These are phyloP conservation scores for Curvularia lunata DNA, from an alignment of 2,329 filamentous ascomycete genomes.

Conservation along the genomic window DNA sequence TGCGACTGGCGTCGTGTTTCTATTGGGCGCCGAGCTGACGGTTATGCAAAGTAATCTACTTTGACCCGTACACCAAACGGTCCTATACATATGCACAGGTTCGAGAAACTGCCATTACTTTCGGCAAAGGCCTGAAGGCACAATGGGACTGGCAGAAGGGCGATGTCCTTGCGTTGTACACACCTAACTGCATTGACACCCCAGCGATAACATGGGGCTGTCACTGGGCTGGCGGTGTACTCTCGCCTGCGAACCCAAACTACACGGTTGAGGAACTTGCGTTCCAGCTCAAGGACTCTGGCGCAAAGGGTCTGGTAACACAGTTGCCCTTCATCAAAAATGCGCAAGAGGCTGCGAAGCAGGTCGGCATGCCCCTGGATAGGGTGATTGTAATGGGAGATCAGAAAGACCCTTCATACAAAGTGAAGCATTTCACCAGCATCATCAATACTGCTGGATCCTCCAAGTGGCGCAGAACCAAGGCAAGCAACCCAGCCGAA, in stretches of 20 bases:
- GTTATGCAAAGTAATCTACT: constrained; percentile 69
- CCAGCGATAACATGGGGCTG: constrained; percentile 77
- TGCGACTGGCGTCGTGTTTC: background rate
- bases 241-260: constrained; percentile 86
- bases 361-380: constrained; percentile 72
- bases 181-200: constrained; percentile 82
- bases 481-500: constrained; percentile 66
- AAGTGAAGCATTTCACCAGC: constrained; percentile 74
- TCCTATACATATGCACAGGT: constrained; percentile 74
- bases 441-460: constrained; percentile 69
- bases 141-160: constrained; percentile 80
- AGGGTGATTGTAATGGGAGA: constrained; percentile 80
- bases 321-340: constrained; percentile 70
- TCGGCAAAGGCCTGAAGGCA: constrained; percentile 79
- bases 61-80: constrained; percentile 72
- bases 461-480: constrained; percentile 64
- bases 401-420: constrained; percentile 62
- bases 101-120: constrained; percentile 70
- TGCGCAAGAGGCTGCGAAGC: constrained; percentile 70
- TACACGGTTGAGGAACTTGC: constrained; percentile 85
- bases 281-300: constrained; percentile 81
- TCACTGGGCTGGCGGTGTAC: constrained; percentile 80
- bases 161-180: constrained; percentile 82
- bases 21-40: constrained; percentile 13
- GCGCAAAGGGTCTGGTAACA: constrained; percentile 76